phyloP scores from a whole-genome alignment of 768 basidiomycete species.

The Boletus fagicola region DNA sequence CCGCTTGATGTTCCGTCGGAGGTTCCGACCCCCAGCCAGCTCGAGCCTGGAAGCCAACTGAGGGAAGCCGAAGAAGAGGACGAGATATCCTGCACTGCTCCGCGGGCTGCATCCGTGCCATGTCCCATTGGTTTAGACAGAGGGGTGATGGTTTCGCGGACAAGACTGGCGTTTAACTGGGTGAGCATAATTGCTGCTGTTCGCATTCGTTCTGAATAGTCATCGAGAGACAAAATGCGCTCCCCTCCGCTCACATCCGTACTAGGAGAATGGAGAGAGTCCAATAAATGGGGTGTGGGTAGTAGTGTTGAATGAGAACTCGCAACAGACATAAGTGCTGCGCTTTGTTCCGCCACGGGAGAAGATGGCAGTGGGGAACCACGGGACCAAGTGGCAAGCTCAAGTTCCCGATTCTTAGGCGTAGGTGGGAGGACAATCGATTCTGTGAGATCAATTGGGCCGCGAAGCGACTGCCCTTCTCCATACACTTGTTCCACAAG shows the following conservation, averaged over 20 bases:
- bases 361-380: constrained; percentile 50
- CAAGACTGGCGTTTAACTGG: constrained; percentile 83
- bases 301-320: constrained; percentile 6
- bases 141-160: constrained; percentile 48
- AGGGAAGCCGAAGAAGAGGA: constrained; percentile 33
- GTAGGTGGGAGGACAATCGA: constrained; percentile 77
- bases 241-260: constrained; percentile 8
- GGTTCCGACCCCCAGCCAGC: constrained; percentile 41
- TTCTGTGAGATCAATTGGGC: constrained; percentile 77
- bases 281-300: constrained; percentile 1
- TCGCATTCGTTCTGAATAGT: constrained; percentile 98
- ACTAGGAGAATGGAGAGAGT: constrained; percentile 5
- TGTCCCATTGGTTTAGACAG: constrained; percentile 15
- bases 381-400: constrained; percentile 79
- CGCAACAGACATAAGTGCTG: constrained; percentile 15
- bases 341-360: constrained; percentile 39
- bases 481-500: constrained; percentile 96
- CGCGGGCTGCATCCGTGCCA: constrained; percentile 2
- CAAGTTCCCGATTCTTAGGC: constrained; percentile 87
- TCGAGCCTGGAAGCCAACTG: constrained; percentile 55
- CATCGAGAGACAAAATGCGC: constrained; percentile 75
- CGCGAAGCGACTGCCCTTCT: constrained; percentile 65
- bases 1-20: constrained; percentile 24
- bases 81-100: constrained; percentile 10
- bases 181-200: constrained; percentile 98